These are phyloP conservation scores for Petunia axillaris DNA, from an alignment of 257 asterid species.

Conservation along the genomic window DNA sequence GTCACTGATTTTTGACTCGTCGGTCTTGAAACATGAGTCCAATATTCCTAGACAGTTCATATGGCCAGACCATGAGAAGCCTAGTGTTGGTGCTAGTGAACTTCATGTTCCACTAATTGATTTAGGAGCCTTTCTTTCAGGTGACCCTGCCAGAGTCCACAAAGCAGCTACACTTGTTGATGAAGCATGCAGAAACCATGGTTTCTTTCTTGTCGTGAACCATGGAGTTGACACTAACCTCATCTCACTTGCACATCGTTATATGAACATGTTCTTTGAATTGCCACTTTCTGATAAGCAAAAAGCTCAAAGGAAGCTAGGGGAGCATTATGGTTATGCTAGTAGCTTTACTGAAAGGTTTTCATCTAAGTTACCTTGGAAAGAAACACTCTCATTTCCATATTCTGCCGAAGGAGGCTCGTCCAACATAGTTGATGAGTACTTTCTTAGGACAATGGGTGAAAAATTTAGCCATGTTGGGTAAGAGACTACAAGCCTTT, in stretches of 20 bases:
- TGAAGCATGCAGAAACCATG: conserved; percentile 28
- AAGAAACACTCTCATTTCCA: conserved; percentile 27
- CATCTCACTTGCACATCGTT: background rate
- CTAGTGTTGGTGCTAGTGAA: background rate
- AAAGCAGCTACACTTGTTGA: background rate
- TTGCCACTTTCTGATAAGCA: conserved; percentile 17
- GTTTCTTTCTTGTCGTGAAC: conserved; percentile 26
- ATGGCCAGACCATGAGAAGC: conserved; percentile 31
- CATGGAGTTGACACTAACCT: conserved; percentile 26
- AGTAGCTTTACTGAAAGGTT: conserved; percentile 29
- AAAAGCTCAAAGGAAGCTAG: conserved; percentile 24
- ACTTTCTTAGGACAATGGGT: conserved; percentile 12
- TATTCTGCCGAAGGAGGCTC: background rate
- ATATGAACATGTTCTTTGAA: conserved; percentile 25
- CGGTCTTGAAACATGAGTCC: conserved; percentile 14
- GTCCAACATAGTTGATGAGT: conserved; percentile 9
- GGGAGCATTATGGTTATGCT: conserved; percentile 31
- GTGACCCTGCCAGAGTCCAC: background rate
- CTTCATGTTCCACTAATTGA: conserved; percentile 24
- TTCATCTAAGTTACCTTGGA: conserved; percentile 29
- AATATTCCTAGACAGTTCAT: conserved; percentile 28
- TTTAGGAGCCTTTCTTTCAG: conserved; percentile 19
- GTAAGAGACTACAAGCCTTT: background rate
- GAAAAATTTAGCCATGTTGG: conserved; percentile 20
- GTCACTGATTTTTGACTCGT: conserved; percentile 18